Conservation (phyloP, 2,329 filamentous ascomycete species). For the Aureobasidium sp. region DNA sequence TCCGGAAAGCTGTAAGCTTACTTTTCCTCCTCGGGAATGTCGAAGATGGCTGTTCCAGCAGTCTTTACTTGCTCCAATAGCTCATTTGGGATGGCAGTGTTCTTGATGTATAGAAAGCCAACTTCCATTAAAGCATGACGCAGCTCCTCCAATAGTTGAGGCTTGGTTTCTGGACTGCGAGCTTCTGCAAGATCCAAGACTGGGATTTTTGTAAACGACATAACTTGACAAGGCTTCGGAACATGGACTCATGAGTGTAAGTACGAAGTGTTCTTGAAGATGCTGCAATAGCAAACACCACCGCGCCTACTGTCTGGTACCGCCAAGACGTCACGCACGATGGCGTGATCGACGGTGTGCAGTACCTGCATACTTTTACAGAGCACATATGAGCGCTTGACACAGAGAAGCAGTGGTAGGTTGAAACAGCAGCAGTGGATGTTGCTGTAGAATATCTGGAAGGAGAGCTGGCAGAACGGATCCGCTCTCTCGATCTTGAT, state of each 20-base stretch:
- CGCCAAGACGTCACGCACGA: slow-evolving; percentile 4
- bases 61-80: slow-evolving; percentile 59
- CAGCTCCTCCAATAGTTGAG: slow-evolving; percentile 62
- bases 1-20: background rate
- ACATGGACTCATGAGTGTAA: background rate
- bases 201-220: slow-evolving; percentile 62
- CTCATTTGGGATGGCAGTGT: slow-evolving; percentile 63
- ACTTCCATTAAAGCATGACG: slow-evolving; percentile 74
- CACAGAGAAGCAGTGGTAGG: background rate
- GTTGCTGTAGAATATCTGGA: background rate
- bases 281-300: background rate
- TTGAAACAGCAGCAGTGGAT: background rate
- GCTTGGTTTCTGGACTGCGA: slow-evolving; percentile 57
- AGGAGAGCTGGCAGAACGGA: background rate
- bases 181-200: slow-evolving; percentile 68
- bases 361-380: background rate
- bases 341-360: background rate
- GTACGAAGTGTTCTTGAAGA: background rate
- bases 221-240: background rate
- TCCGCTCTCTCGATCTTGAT: background rate
- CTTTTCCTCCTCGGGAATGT: slow-evolving; percentile 70
- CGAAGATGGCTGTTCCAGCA: slow-evolving; percentile 68
- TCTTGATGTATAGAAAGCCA: slow-evolving; percentile 81
- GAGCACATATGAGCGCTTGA: background rate
- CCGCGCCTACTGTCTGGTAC: background rate